Evolutionary conservation across 345 rosid species (phyloP).

Genomic region (Eutrema japonicum): DNA sequence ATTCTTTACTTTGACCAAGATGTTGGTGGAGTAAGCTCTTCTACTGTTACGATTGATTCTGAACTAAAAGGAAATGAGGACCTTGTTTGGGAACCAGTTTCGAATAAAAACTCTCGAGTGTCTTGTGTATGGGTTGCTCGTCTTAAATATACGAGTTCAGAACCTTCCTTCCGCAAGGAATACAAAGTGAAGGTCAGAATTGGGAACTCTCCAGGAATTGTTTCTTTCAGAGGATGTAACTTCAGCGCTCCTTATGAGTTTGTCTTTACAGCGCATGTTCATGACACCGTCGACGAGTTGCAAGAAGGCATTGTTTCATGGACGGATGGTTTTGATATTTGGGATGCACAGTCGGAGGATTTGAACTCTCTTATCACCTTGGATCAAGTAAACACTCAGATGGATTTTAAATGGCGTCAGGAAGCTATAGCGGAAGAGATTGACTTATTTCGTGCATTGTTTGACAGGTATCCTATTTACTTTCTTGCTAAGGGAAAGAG

Average conservation of each 20-base stretch:
- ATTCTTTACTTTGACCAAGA: constrained; percentile 77
- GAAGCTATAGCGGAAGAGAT: constrained; percentile 62
- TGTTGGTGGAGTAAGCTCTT: constrained; percentile 71
- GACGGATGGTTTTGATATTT: constrained; percentile 59
- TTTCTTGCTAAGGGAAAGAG: constrained; percentile 18
- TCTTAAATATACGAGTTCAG: constrained; percentile 45
- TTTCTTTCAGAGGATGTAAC: constrained; percentile 64
- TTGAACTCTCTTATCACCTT: constrained; percentile 44
- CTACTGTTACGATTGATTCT: constrained; percentile 56
- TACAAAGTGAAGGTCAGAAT: constrained; percentile 57
- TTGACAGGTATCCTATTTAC: constrained; percentile 59
- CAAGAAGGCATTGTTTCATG: constrained; percentile 53
- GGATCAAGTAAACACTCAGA: constrained; percentile 44
- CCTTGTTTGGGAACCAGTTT: constrained; percentile 71
- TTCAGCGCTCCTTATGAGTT: constrained; percentile 49
- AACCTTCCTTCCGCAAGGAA: constrained; percentile 41
- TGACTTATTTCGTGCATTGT: constrained; percentile 55
- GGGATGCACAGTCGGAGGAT: constrained; percentile 47
- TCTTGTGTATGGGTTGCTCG: constrained; percentile 73
- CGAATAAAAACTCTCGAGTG: constrained; percentile 43
- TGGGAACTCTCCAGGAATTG: constrained; percentile 69
- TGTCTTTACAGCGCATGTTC: constrained; percentile 52
- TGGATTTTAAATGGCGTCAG: constrained; percentile 59
- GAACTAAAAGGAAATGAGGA: constrained; percentile 44
- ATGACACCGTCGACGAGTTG: constrained; percentile 44